A percentile compares a stretch with the other conserved stretches of the same genome.
Conservation (phyloP, 106 monocot species). For the Dendrobium huoshanense region DNA sequence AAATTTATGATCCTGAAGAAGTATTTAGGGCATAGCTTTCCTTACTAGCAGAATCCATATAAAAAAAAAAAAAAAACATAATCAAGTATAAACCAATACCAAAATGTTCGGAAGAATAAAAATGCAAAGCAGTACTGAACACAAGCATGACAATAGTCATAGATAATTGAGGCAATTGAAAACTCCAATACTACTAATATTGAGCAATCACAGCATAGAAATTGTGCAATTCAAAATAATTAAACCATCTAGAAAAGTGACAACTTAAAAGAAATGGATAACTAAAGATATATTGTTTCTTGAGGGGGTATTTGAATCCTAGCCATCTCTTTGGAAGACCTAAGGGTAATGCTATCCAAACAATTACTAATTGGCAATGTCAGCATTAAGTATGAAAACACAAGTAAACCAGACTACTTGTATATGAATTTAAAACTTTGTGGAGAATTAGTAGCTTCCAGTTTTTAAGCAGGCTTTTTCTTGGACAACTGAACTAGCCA, state of each 20-base stretch:
- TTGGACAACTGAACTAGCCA: neutral
- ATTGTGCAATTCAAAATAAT: neutral
- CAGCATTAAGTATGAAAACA: neutral
- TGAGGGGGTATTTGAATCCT: neutral
- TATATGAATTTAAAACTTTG: neutral
- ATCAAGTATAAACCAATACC: neutral
- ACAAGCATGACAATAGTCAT: neutral
- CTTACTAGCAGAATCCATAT: neutral
- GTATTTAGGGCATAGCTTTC: neutral
- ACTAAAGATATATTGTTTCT: neutral
- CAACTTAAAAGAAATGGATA: neutral
- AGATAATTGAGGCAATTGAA: neutral
- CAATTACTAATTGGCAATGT: neutral
- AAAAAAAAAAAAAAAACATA: neutral
- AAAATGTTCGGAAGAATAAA: neutral
- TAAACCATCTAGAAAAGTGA: neutral
- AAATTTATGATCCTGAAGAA: neutral
- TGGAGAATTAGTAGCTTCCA: neutral
- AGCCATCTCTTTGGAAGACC: neutral
- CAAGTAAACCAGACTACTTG: neutral
- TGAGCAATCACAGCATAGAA: neutral
- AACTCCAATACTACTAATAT: neutral
- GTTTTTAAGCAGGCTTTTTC: neutral
- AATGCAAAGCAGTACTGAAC: neutral
- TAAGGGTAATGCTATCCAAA: neutral